Percentiles rank a stretch among this genome's conserved stretches.
phyloP scores from a whole-genome alignment of 1,139 yeast species.

The Protomyces gravidus region DNA sequence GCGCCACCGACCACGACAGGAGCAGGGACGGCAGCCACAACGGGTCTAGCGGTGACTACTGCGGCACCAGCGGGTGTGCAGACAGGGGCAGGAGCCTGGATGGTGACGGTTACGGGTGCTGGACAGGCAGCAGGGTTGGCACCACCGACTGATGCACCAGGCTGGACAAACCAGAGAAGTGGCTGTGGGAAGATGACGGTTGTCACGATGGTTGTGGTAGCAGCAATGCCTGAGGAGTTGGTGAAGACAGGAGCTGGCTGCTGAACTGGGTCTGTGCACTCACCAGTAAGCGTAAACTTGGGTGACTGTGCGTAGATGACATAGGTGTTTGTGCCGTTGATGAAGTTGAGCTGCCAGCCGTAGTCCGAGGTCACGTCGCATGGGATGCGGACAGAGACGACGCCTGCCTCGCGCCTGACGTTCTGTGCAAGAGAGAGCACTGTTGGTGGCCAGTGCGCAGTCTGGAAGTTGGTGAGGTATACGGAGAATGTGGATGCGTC shows the following conservation, averaged over 20 bases:
- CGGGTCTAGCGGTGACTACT: constrained; percentile 1
- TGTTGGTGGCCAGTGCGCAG: constrained; percentile 24
- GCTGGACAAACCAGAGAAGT: constrained; percentile 23
- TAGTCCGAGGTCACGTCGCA: constrained; percentile 23
- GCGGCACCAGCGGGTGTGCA: constrained; percentile 6
- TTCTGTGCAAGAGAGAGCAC: constrained; percentile 20
- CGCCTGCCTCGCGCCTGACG: constrained; percentile 13
- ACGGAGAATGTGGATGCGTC: constrained; percentile 26
- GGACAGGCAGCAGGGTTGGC: constrained; percentile 19
- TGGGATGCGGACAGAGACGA: constrained; percentile 22
- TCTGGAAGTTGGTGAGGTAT: constrained; percentile 28
- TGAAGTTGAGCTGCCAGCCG: constrained; percentile 26
- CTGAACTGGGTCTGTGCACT: constrained; percentile 22
- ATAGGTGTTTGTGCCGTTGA: constrained; percentile 30
- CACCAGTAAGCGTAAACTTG: constrained; percentile 20
- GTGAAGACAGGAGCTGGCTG: constrained; percentile 12
- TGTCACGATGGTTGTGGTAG: constrained; percentile 5
- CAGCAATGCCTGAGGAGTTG: constrained; percentile 6
- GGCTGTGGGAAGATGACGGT: constrained; percentile 13
- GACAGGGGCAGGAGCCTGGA: constrained; percentile 16
- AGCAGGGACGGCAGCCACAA: constrained; percentile 5
- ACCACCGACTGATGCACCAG: constrained; percentile 8
- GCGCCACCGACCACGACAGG: constrained; percentile 11
- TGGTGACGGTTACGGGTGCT: constrained; percentile 22
- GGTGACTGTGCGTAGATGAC: constrained; percentile 30